A percentile compares a stretch with the other conserved stretches of the same genome.
Conservation (phyloP, 2,329 filamentous ascomycete species). For the Fusarium sp. region DNA sequence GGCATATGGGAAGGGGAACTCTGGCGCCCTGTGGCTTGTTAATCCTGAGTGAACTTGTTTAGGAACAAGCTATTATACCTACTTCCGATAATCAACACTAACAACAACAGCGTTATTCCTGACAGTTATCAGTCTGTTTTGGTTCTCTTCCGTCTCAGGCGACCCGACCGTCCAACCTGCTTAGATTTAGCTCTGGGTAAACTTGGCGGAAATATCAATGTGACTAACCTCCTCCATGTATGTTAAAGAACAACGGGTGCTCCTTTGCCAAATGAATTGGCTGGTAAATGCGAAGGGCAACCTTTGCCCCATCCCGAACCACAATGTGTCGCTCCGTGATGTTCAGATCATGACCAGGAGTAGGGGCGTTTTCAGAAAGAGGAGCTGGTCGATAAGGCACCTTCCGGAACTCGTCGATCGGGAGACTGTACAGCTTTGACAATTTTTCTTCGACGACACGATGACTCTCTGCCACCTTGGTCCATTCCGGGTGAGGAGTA, state of each 20-base stretch:
- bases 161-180: neutral
- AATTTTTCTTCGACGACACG: neutral
- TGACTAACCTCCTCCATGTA: neutral
- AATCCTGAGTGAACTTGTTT: no score
- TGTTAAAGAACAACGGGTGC: neutral
- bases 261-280: neutral
- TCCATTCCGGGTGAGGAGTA: neutral
- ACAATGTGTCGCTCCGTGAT: neutral
- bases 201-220: neutral
- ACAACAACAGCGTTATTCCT: neutral
- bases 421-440: neutral
- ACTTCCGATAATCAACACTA: neutral
- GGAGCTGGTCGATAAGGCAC: neutral
- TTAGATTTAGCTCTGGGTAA: neutral
- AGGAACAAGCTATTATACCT: no score
- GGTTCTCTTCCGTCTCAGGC: neutral
- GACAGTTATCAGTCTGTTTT: neutral
- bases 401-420: neutral
- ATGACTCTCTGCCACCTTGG: neutral
- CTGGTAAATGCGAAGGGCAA: neutral
- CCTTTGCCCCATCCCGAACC: neutral
- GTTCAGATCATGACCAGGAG: neutral
- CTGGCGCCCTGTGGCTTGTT: neutral
- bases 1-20: neutral
- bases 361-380: neutral